Evolutionary conservation across 768 basidiomycete species (phyloP), one percentile per base, ranked within the genome.

Genomic region (Phaeotremella skinneri): DNA sequence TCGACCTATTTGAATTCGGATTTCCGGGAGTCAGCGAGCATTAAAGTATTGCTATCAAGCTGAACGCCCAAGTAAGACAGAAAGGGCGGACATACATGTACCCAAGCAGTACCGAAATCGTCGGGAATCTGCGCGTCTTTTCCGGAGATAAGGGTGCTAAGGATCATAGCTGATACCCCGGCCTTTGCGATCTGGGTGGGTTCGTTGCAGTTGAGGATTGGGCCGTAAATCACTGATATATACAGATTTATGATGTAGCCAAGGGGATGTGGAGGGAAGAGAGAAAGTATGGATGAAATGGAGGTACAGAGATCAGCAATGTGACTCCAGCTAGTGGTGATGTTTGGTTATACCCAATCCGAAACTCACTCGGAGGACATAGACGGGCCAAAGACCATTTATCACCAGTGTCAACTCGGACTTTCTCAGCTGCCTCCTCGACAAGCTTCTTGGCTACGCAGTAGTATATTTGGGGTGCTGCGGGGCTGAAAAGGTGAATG

Each of bases 381-480:
- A 70, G 53, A 21, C 66, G 61, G 2, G 59, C 58, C 4, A 74
- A 54, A 23, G 58, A 59, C 55, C 34, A 70, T 4, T 41, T 37
- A 2, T 63, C 61, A 4, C 56, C 59, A 20, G 47, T 48, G 13
- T 49, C 42, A 21, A 52, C 66, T 52, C 42, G 61, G 27, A 26
- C 31, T 30, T 63, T 67, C 60, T 20, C 50, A 1, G 72, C 69
- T 6, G 69, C 61, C 16, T 55, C 41, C 45, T 71, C 72, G 31
- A 69, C 68, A 23, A 61, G 58, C 60, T 67, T 71, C 61, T 74
- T 74, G 47, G 72, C 70, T 23, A 63, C 56, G 60, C 56, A 59
- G 55, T 73, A 73, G 68, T 68, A 73, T 6, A 50, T 27, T 17
- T 31, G 32, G 0, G 52, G 49, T 20, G 55, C 59, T 34, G 17